Percentiles rank a stretch among this genome's conserved stretches.
Conservation (phyloP, 208 protist genomes). For the Blechomonas ayalai region DNA sequence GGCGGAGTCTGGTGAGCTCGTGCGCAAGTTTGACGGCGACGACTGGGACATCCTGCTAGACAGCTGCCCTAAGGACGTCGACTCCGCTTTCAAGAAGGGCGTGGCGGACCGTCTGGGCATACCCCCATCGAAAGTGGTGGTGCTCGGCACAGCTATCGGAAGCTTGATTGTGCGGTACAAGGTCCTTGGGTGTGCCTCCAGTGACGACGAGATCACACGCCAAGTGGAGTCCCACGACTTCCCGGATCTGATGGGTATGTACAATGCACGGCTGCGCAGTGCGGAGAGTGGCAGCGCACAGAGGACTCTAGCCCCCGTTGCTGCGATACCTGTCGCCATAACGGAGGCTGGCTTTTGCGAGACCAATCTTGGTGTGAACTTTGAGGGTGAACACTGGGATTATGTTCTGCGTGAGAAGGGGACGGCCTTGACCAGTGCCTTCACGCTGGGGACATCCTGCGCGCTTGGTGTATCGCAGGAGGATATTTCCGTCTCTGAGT, state of each 20-base stretch:
- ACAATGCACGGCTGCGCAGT: constrained; percentile 21
- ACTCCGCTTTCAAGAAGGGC: constrained; percentile 33
- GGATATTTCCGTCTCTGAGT: constrained; percentile 10
- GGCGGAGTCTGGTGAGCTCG: constrained; percentile 28
- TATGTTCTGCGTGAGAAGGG: constrained; percentile 21
- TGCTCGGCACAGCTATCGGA: constrained; percentile 31
- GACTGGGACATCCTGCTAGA: constrained; percentile 58
- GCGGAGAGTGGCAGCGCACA: constrained; percentile 6
- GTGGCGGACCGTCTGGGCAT: constrained; percentile 27
- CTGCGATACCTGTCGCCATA: neutral
- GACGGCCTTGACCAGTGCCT: constrained; percentile 8
- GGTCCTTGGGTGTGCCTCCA: constrained; percentile 15
- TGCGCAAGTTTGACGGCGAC: constrained; percentile 49
- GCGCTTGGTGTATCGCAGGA: constrained; percentile 7
- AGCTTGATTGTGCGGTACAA: constrained; percentile 42
- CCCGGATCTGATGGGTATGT: constrained; percentile 27
- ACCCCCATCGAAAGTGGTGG: constrained; percentile 15
- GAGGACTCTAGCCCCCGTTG: neutral
- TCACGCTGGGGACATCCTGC: constrained; percentile 8
- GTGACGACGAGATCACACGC: constrained; percentile 30
- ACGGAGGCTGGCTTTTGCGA: neutral
- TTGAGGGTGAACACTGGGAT: constrained; percentile 32
- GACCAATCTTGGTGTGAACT: constrained; percentile 14
- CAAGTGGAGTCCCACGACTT: constrained; percentile 29
- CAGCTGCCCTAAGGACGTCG: constrained; percentile 21